Evolutionary conservation across 2,329 filamentous ascomycete genomes (phyloP).

Genomic region (Penicillium crustosum): DNA sequence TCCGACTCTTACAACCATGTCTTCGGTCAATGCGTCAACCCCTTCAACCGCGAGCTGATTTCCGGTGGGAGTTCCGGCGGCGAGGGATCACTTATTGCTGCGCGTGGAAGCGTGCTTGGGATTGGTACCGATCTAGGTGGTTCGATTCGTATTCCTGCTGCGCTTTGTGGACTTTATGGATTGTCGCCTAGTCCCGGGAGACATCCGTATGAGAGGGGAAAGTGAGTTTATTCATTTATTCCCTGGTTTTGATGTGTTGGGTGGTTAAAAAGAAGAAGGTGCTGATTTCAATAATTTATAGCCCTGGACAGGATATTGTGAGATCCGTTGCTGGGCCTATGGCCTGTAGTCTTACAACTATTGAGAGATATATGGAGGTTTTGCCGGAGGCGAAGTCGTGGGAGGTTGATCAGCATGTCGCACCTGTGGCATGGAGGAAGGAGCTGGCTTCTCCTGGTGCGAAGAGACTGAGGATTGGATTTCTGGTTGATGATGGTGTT

Average conservation of each 20-base stretch:
- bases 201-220: conserved; percentile 38
- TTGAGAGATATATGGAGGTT: conserved; percentile 36
- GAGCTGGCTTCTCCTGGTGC: conserved; percentile 22
- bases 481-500: conserved; percentile 60
- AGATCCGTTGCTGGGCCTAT: conserved; percentile 33
- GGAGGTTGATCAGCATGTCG: conserved; percentile 38
- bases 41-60: conserved; percentile 52
- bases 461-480: conserved; percentile 59
- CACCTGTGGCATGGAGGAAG: conserved; percentile 40
- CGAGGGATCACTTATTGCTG: conserved; percentile 53
- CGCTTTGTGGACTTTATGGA: conserved; percentile 57
- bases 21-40: conserved; percentile 56
- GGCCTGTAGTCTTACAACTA: conserved; percentile 24
- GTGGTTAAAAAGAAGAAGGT: no score
- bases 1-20: conserved; percentile 41
- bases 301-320: conserved; percentile 30
- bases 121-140: conserved; percentile 57
- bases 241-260: no score
- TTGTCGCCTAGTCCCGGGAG: conserved; percentile 42
- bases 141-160: conserved; percentile 56
- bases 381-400: conserved; percentile 39
- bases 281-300: background rate
- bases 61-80: conserved; percentile 57
- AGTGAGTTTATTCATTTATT: conserved; percentile 34
- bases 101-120: conserved; percentile 52